phyloP scores from a whole-genome alignment of 192 early-diverging fungal genomes.

The Coemansia sp. region DNA sequence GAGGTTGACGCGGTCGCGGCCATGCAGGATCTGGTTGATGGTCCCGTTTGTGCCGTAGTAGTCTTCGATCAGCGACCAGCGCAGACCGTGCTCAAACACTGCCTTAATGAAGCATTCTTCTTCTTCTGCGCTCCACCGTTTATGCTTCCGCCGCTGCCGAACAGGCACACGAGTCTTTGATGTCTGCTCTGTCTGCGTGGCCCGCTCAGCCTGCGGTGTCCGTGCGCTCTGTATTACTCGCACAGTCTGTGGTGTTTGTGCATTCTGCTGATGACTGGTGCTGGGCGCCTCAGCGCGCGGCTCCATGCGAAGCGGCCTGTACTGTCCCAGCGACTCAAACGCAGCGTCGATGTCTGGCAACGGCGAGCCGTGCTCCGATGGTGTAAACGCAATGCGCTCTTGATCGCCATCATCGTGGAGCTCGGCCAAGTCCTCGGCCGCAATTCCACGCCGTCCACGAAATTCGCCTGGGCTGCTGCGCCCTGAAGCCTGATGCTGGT shows the following conservation, averaged over 20 bases:
- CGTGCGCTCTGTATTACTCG: background rate
- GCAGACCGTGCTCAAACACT: constrained; percentile 21
- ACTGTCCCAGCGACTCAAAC: constrained; percentile 32
- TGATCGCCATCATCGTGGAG: background rate
- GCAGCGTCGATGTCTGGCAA: background rate
- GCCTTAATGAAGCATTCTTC: constrained; percentile 40
- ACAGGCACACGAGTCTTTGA: background rate
- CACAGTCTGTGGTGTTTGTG: background rate
- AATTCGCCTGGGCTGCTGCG: constrained; percentile 12
- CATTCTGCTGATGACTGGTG: background rate
- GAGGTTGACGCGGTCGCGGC: constrained; percentile 36
- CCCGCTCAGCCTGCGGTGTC: background rate
- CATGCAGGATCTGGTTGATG: constrained; percentile 21
- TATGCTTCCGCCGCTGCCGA: constrained; percentile 2
- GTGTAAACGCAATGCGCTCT: constrained; percentile 27
- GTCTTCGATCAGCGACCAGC: constrained; percentile 30
- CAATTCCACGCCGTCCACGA: constrained; percentile 45
- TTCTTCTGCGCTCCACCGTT: constrained; percentile 34
- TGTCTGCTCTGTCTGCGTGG: background rate
- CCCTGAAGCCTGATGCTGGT: background rate
- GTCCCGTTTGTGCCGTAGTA: constrained; percentile 30
- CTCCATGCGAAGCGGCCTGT: constrained; percentile 19
- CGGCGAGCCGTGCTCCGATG: constrained; percentile 18
- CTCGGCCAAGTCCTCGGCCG: constrained; percentile 21
- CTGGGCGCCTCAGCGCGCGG: background rate